Base-by-base conservation (phyloP, 179 eudicot genomes). In the Drosera spatulata region DNA sequence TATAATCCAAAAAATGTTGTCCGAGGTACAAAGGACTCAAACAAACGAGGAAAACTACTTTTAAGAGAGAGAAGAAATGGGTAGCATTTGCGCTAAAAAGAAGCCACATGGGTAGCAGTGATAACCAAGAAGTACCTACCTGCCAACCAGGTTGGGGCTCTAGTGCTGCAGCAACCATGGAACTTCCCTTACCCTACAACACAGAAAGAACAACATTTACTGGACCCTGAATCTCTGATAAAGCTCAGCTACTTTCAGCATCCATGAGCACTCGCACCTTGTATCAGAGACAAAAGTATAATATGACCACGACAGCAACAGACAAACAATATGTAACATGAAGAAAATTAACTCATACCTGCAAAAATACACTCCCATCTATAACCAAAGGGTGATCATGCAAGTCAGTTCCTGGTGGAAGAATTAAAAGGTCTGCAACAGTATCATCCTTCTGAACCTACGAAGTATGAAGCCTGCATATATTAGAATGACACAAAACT, bases 131-230 rank as follows among this genome's bases (percentile, higher is more conserved):
- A 51, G 15, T 56, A 73, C 82, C 70, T 51, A 93, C 99, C 95
- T 86, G 78, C 99, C 99, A 94, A 63, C 83, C 95, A 43, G 99
- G 95, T 72, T 85, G 71, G 64, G 99, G 99, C 57, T 70, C 80
- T 67, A 94, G 93, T 64, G 95, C 96, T 61, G 68, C 85, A 56
- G 97, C 97, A 55, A 79, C 88, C 97, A 94, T 94, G 73, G 88
- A 86, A 74, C 99, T 94, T 66, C 88, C 97, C 77, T 80, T 94
- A 6, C 99, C 95, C 99, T 94, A 60, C 59, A 41, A 56, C 22
- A 56, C 8, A 62, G 33, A 47, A 53, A 22, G 54, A 7, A 61
- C 10, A 5, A 55, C 10, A 9, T 56, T 56, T 40, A 37, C 56
- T 52, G 40, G 47, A 10, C 13, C 8, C 50, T 11, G 0, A 39